These are phyloP conservation scores for Aristolochia fimbriata DNA, from an alignment of 164 flowering plant species.

Conservation along the genomic window DNA sequence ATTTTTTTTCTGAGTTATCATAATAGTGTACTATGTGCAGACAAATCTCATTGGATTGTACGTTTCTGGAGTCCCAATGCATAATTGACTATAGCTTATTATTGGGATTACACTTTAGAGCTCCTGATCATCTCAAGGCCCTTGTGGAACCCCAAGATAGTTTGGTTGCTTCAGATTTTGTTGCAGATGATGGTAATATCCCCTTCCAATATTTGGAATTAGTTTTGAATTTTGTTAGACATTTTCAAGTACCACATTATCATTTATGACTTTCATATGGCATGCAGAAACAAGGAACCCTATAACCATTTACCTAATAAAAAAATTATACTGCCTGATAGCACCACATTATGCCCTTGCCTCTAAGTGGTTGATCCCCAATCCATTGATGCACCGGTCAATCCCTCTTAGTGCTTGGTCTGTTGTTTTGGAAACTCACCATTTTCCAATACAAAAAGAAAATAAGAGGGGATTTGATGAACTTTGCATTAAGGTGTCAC, in stretches of 20 bases:
- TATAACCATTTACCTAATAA: too few relatives aligned
- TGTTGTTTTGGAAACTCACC: too few relatives aligned
- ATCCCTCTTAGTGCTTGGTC: too few relatives aligned
- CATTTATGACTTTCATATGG: too few relatives aligned
- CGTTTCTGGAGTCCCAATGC: slow-evolving; percentile 63
- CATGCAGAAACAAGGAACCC: too few relatives aligned
- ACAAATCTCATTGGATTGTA: slow-evolving; percentile 66
- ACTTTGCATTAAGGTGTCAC: too few relatives aligned
- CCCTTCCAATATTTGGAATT: slow-evolving; percentile 9
- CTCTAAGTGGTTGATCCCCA: too few relatives aligned
- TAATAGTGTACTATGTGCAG: slow-evolving; percentile 28
- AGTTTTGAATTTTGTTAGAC: neutral
- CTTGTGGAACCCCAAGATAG: slow-evolving; percentile 30
- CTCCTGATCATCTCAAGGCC: slow-evolving; percentile 64
- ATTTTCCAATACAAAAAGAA: too few relatives aligned
- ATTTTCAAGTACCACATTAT: neutral
- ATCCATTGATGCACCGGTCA: too few relatives aligned
- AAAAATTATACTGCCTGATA: too few relatives aligned
- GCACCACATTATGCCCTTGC: too few relatives aligned
- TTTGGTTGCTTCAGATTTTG: slow-evolving; percentile 14
- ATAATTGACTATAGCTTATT: slow-evolving; percentile 93
- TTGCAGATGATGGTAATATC: slow-evolving; percentile 31
- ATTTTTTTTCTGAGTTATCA: slow-evolving; percentile 4
- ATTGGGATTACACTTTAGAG: slow-evolving; percentile 88
- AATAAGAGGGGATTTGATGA: too few relatives aligned